A percentile compares a stretch with the other conserved stretches of the same genome.
Evolutionary conservation across 2,329 filamentous ascomycete genomes (phyloP).

Genomic region (Orbilia oligospora): DNA sequence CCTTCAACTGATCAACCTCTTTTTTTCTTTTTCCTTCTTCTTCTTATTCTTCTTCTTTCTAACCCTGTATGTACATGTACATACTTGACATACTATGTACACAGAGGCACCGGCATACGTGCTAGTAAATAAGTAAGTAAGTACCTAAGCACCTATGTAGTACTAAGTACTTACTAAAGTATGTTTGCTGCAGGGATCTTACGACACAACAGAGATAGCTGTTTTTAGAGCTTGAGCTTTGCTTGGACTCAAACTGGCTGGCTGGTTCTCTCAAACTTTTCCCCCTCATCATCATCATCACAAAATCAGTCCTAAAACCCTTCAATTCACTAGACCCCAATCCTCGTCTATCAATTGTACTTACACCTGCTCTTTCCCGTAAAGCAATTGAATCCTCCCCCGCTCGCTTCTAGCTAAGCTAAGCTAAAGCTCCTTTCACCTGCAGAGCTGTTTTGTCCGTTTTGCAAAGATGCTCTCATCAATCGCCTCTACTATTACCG

Average conservation of each 20-base stretch:
- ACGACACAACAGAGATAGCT: not conserved
- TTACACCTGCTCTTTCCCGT: not conserved
- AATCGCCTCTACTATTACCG: conserved; percentile 36
- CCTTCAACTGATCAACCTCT: not conserved
- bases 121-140: too few species aligned
- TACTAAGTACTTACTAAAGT: too few species aligned
- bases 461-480: conserved; percentile 29
- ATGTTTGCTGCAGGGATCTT: conserved; percentile 6
- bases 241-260: not conserved
- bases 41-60: too few species aligned
- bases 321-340: too few species aligned
- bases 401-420: not conserved
- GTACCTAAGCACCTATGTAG: too few species aligned
- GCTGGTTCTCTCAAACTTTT: conserved; percentile 19
- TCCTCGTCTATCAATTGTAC: not conserved
- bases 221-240: conserved; percentile 13
- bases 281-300: not conserved
- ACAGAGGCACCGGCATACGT: too few species aligned
- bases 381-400: not conserved
- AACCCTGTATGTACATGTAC: too few species aligned
- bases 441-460: not conserved
- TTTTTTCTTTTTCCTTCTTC: too few species aligned
- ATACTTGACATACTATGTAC: too few species aligned
- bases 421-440: not conserved
- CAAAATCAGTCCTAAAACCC: too few species aligned